Conservation (phyloP, 2,329 filamentous ascomycete genomes). For the Colletotrichum cuscutae region DNA sequence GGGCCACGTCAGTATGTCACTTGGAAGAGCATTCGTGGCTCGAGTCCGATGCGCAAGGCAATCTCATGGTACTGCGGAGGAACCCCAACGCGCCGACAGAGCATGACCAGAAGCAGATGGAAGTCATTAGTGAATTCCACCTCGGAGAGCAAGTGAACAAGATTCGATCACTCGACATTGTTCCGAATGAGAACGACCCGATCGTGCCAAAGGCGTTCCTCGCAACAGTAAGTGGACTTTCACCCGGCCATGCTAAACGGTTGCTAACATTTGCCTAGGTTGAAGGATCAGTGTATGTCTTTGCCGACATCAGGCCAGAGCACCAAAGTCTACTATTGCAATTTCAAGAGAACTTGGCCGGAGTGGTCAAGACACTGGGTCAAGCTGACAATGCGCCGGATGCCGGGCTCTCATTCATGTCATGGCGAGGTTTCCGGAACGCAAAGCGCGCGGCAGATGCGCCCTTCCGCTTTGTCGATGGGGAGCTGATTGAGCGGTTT, state of each 20-base stretch:
- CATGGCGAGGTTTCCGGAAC: slow-evolving; percentile 85
- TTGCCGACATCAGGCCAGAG: slow-evolving; percentile 78
- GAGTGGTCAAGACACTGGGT: slow-evolving; percentile 75
- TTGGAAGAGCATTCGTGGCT: slow-evolving; percentile 81
- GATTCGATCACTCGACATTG: slow-evolving; percentile 79
- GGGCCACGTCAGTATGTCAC: slow-evolving; percentile 82
- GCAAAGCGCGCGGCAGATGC: slow-evolving; percentile 76
- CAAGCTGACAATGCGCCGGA: slow-evolving; percentile 60
- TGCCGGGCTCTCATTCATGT: slow-evolving; percentile 63
- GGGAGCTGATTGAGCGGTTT: slow-evolving; percentile 89
- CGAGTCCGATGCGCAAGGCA: slow-evolving; percentile 87
- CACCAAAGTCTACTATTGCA: slow-evolving; percentile 85
- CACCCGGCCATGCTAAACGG: not conserved
- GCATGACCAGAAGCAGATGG: slow-evolving; percentile 77
- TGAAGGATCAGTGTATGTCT: slow-evolving; percentile 92
- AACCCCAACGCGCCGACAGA: slow-evolving; percentile 78
- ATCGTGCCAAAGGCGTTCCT: slow-evolving; percentile 88
- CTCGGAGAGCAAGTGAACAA: slow-evolving; percentile 94
- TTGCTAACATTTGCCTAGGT: slow-evolving; percentile 63
- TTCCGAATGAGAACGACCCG: slow-evolving; percentile 70
- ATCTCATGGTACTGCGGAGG: slow-evolving; percentile 81
- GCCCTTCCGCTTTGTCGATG: slow-evolving; percentile 90
- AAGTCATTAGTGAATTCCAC: slow-evolving; percentile 82
- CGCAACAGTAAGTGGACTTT: slow-evolving; percentile 75
- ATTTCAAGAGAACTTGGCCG: slow-evolving; percentile 78